Conservation (phyloP, 1,139 yeast genomes). For the Hyphopichia fennica region DNA sequence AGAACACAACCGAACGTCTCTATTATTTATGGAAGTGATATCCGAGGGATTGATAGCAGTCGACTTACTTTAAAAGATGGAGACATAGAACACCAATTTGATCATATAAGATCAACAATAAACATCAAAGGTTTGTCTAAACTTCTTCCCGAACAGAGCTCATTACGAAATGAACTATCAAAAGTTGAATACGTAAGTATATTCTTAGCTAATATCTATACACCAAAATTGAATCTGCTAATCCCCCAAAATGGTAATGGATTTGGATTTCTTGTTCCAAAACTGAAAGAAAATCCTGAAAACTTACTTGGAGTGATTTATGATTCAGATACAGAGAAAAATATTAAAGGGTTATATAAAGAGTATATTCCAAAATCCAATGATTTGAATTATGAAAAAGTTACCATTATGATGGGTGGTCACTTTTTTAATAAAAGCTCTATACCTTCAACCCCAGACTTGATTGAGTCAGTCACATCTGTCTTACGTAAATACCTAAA, state of each 20-base stretch:
- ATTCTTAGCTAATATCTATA: constrained; percentile 59
- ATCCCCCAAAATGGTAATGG: constrained; percentile 57
- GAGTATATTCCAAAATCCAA: constrained; percentile 10
- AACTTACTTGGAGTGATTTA: constrained; percentile 82
- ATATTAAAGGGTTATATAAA: constrained; percentile 22
- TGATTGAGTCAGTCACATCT: constrained; percentile 43
- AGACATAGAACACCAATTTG: constrained; percentile 23
- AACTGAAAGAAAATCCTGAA: constrained; percentile 51
- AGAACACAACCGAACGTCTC: constrained; percentile 38
- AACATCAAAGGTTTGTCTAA: constrained; percentile 35
- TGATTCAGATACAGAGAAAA: constrained; percentile 77
- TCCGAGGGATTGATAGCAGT: constrained; percentile 14
- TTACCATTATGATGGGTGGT: constrained; percentile 93
- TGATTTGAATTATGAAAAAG: constrained; percentile 48
- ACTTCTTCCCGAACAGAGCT: constrained; percentile 14
- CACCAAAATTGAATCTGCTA: constrained; percentile 18
- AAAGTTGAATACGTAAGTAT: constrained; percentile 53
- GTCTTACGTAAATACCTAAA: constrained; percentile 53
- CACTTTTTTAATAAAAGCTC: constrained; percentile 44
- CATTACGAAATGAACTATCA: constrained; percentile 17
- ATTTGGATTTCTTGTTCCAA: constrained; percentile 88
- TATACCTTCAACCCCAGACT: constrained; percentile 47
- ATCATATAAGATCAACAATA: constrained; percentile 62
- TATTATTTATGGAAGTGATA: constrained; percentile 25
- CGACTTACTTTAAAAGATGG: constrained; percentile 8